These are phyloP conservation scores for Haberlea rhodopensis DNA, from an alignment of 257 asterid species.

Conservation along the genomic window DNA sequence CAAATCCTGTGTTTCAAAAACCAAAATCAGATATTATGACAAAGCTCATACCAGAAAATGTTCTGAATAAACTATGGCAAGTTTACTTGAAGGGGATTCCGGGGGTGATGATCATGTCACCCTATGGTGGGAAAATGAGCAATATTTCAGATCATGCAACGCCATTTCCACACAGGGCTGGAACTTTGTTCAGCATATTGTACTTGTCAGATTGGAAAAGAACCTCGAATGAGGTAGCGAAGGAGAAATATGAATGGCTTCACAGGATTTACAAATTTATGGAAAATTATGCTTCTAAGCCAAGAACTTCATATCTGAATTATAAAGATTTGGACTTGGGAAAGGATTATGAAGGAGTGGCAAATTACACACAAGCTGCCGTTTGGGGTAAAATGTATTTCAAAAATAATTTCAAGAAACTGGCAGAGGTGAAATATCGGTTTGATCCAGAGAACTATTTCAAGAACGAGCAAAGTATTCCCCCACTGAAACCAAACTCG, in stretches of 20 bases:
- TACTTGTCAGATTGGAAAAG: conserved; percentile 26
- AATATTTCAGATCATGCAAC: conserved; percentile 21
- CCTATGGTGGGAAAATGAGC: conserved; percentile 34
- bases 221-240: conserved; percentile 3
- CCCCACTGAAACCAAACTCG: not conserved
- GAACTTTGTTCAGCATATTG: conserved; percentile 31
- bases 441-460: conserved; percentile 34
- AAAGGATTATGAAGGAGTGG: conserved; percentile 11
- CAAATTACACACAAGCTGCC: conserved; percentile 23
- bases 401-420: conserved; percentile 30
- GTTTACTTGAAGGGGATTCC: conserved; percentile 6
- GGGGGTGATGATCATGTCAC: conserved; percentile 17
- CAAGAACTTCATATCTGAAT: conserved; percentile 26
- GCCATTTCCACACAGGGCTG: conserved; percentile 38
- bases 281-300: conserved; percentile 16
- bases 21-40: conserved; percentile 18
- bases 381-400: conserved; percentile 35
- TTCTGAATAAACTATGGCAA: not conserved
- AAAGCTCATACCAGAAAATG: conserved; percentile 6
- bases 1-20: not conserved
- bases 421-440: conserved; percentile 31
- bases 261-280: conserved; percentile 25
- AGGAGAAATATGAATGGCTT: conserved; percentile 23
- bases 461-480: conserved; percentile 42
- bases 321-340: conserved; percentile 31